Evolutionary conservation across 176 grass and related monocot genomes (phyloP).

Genomic region (Cenchrus purpureus): DNA sequence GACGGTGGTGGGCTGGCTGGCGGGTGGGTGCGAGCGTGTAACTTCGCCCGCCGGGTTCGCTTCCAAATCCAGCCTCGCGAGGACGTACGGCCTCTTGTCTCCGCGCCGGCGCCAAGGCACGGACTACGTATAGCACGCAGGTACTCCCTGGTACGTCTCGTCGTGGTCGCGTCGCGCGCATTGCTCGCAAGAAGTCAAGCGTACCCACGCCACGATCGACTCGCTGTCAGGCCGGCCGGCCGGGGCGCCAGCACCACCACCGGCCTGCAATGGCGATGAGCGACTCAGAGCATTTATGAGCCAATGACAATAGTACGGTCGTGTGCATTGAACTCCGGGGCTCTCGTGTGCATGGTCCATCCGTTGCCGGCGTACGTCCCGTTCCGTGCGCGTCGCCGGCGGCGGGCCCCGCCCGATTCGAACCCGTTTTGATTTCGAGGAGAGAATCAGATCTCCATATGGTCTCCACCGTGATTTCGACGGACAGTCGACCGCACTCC

Average conservation of each 20-base stretch:
- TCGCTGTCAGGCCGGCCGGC: neutral
- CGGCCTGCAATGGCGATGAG: neutral
- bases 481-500: neutral
- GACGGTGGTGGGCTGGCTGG: neutral
- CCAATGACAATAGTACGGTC: neutral
- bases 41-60: neutral
- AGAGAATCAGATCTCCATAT: neutral
- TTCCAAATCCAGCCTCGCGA: slow-evolving; percentile 4
- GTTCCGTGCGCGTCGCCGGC: neutral
- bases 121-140: no score
- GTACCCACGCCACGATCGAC: neutral
- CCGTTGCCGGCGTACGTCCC: neutral
- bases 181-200: neutral
- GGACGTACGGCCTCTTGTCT: neutral
- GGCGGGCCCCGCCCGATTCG: no score
- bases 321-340: neutral
- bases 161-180: neutral
- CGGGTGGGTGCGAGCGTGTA: neutral
- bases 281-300: neutral
- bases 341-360: slow-evolving; percentile 4
- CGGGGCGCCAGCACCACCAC: neutral
- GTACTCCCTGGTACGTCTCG: no score
- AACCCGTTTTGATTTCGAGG: neutral
- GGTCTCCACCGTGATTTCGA: neutral
- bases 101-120: neutral